These are phyloP conservation scores for Cochliopodium minus DNA, from an alignment of 208 protist genomes.

Conservation along the genomic window DNA sequence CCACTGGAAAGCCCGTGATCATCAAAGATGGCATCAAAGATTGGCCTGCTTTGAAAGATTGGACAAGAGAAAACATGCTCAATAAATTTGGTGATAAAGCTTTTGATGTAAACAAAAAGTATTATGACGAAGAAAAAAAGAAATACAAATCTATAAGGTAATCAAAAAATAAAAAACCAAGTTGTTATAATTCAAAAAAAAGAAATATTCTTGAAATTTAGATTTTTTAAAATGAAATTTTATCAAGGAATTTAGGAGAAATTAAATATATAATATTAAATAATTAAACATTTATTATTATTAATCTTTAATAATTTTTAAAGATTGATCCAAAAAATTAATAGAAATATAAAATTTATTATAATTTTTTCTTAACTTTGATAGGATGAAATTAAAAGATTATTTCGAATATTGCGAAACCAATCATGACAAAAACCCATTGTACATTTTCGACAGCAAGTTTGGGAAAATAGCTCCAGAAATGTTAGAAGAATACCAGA, in stretches of 20 bases:
- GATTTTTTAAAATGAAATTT: too few species aligned
- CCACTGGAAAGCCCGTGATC: background rate
- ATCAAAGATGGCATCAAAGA: background rate
- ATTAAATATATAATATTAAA: too few species aligned
- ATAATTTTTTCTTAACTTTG: too few species aligned
- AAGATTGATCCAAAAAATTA: too few species aligned
- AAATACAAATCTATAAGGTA: background rate
- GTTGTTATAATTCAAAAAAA: background rate
- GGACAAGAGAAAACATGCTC: background rate
- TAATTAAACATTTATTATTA: too few species aligned
- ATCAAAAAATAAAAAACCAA: background rate
- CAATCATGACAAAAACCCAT: background rate
- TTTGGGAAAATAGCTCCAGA: background rate
- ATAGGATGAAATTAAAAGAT: constrained; percentile 1
- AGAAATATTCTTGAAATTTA: background rate
- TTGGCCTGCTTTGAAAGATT: background rate
- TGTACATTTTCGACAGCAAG: constrained; percentile 4
- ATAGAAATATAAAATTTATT: too few species aligned
- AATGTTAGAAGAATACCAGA: background rate
- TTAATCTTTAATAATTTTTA: too few species aligned
- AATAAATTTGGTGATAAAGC: background rate
- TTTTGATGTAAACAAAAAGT: background rate
- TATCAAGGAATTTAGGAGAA: too few species aligned
- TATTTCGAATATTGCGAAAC: background rate
- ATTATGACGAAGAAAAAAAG: background rate